These are phyloP conservation scores for Penicillium maclennaniae DNA, from an alignment of 495 filamentous ascomycete species.

Conservation along the genomic window DNA sequence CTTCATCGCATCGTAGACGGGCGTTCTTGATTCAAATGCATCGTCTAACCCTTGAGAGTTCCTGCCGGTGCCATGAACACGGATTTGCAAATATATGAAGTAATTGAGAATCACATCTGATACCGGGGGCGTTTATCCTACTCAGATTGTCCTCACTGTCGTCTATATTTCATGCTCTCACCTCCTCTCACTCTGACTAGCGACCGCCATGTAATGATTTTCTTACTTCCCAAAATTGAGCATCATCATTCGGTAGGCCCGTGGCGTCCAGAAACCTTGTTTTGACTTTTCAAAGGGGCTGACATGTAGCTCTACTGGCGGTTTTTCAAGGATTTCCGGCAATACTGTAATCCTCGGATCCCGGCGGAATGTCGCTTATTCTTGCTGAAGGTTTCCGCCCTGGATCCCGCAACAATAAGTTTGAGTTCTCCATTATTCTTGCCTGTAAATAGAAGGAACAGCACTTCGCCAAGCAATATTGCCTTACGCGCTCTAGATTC, in stretches of 20 bases:
- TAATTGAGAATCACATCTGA: no score
- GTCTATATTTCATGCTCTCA: no score
- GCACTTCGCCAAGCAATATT: not conserved
- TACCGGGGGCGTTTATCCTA: no score
- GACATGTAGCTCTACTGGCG: not conserved
- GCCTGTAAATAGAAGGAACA: no score
- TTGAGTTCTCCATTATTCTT: no score
- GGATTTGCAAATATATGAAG: not conserved
- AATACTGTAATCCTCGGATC: not conserved
- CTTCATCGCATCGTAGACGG: not conserved
- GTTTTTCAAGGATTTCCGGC: not conserved
- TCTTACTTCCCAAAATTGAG: not conserved
- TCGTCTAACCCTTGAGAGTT: not conserved
- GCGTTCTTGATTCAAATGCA: not conserved
- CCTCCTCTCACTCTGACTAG: no score
- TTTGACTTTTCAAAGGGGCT: not conserved
- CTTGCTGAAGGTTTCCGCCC: no score
- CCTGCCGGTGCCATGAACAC: not conserved
- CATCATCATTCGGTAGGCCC: not conserved
- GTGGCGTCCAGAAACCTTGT: not conserved
- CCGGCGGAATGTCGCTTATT: no score
- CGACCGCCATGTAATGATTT: not conserved
- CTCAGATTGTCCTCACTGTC: no score
- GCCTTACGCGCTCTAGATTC: not conserved
- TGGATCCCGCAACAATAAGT: no score